Evolutionary conservation across 2,329 filamentous ascomycete genomes (phyloP).

Genomic region (Ascochyta rabiei): DNA sequence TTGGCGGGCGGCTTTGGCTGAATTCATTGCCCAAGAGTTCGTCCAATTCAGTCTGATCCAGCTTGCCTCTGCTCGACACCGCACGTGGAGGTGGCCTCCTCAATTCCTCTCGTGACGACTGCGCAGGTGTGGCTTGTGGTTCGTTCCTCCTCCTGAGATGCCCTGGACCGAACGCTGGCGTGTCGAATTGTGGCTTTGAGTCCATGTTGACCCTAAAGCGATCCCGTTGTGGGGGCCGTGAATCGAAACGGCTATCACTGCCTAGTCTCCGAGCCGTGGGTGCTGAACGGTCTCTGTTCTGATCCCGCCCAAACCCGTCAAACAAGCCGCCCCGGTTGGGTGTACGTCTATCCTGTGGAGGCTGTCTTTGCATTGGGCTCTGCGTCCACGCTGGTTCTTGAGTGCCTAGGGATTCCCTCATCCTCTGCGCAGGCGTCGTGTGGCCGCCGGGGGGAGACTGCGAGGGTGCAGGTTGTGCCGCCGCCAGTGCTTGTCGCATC

Average conservation of each 20-base stretch:
- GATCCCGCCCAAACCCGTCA: conserved; percentile 25
- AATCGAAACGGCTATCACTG: neutral
- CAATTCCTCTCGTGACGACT: conserved; percentile 3
- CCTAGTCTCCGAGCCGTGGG: conserved; percentile 7
- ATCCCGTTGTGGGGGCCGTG: conserved; percentile 16
- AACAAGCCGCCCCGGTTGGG: conserved; percentile 21
- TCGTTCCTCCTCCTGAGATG: conserved; percentile 39
- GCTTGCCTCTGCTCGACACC: conserved; percentile 24
- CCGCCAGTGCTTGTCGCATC: conserved; percentile 34
- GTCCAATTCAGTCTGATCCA: conserved; percentile 39
- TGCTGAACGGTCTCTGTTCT: conserved; percentile 18
- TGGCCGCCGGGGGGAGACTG: conserved; percentile 20
- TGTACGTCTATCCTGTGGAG: conserved; percentile 20
- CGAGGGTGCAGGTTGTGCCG: conserved; percentile 11
- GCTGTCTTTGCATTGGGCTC: conserved; percentile 19
- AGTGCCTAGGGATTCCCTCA: conserved; percentile 16
- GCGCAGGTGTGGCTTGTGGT: conserved; percentile 11
- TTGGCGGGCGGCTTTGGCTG: conserved; percentile 9
- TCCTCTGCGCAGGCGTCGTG: conserved; percentile 26
- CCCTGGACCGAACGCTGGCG: conserved; percentile 32
- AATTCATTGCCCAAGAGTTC: conserved; percentile 28
- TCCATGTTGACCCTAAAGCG: conserved; percentile 43
- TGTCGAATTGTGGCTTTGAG: conserved; percentile 32
- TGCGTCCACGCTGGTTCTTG: conserved; percentile 16
- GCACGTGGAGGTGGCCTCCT: conserved; percentile 5